Evolutionary conservation across 2,329 filamentous ascomycete species (phyloP), one percentile per base, ranked within the genome.

Genomic region (Pseudocercospora musae): DNA sequence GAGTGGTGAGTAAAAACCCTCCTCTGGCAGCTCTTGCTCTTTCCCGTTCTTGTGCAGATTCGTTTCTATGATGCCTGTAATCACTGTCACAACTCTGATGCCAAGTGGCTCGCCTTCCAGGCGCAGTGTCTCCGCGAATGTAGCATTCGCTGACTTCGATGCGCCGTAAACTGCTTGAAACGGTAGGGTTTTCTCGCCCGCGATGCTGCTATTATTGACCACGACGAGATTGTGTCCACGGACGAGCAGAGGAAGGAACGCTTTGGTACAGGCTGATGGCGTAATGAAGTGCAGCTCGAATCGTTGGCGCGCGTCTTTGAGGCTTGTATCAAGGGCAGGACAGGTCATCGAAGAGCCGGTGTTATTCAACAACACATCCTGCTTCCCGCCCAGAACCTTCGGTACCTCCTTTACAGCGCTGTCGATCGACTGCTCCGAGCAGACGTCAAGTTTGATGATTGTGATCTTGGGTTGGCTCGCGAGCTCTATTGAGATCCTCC

Each of bases 271-370:
- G 3, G 68, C 63, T 56, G 73, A 68, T 0, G 68, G 72, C 0
- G 83, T 82, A 37, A 78, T 79, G 25, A 84, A 68, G 62, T 85
- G 85, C 58, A 83, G 77, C 54, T 82, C 79, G 68, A 78, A 80
- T 27, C 77, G 76, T 27, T 67, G 68, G 77, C 79, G 81, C 76
- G 81, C 85, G 11, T 78, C 77, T 4, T 74, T 71, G 1, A 68
- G 59, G 20, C 70, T 66, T 2, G 62, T 65, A 13, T 74, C 72
- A 5, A 64, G 65, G 2, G 73, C 52, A 0, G 68, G 69, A 15
- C 57, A 64, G 58, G 67, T 74, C 8, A 65, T 62, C 4, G 72
- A 72, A 1, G 69, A 68, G 1, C 79, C 80, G 0, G 80, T 80
- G 59, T 82, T 82, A 70, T 82, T 81, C 63, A 82, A 68, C 1